These are phyloP conservation scores for Lagenaria siceraria DNA, from an alignment of 306 rosid species.

Conservation along the genomic window DNA sequence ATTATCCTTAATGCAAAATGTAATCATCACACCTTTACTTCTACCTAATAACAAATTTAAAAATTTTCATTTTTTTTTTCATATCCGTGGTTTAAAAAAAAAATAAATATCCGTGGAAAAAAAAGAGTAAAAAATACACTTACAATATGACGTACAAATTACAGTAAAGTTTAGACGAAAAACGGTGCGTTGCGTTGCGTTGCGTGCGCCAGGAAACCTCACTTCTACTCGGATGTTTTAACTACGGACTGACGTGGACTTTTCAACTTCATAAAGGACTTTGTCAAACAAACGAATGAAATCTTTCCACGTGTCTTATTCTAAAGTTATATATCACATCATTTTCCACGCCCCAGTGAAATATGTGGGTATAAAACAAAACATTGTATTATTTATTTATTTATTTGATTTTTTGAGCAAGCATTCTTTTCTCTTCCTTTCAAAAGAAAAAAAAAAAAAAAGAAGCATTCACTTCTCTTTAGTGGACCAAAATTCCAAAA, in stretches of 20 bases:
- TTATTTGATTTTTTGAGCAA: no score
- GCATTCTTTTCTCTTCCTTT: no score
- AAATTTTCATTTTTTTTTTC: no score
- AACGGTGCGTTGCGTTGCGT: not conserved
- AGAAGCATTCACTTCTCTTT: not conserved
- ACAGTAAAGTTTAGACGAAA: not conserved
- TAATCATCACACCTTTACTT: no score
- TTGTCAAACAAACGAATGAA: not conserved
- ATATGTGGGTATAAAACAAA: not conserved
- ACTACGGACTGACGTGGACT: not conserved
- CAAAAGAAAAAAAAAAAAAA: no score
- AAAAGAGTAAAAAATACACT: no score
- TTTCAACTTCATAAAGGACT: not conserved
- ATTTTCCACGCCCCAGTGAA: not conserved
- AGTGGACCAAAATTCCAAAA: not conserved
- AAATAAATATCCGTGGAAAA: no score
- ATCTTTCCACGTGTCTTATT: not conserved
- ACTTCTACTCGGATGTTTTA: not conserved
- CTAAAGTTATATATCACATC: not conserved
- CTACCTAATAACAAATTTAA: no score
- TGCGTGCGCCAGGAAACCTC: not conserved
- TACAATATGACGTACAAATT: not conserved
- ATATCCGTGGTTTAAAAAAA: no score
- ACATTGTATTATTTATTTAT: not conserved
- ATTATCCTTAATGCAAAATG: no score